Evolutionary conservation across 2,329 filamentous ascomycete genomes (phyloP), one percentile per base, ranked within the genome.

Genomic region (Xylaria digitata): DNA sequence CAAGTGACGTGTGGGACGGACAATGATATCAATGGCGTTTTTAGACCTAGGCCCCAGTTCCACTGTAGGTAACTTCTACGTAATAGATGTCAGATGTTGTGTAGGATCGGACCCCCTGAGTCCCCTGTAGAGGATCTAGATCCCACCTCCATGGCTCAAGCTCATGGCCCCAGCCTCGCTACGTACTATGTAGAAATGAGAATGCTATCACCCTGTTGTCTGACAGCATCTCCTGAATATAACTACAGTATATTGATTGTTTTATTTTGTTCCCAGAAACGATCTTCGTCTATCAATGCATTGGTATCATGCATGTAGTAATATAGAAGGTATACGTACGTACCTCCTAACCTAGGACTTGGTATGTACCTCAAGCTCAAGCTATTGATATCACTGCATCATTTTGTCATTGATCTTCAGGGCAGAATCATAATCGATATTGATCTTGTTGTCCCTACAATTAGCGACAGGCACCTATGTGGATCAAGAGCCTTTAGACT

Each of bases 11-110:
- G 52, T 40, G 46, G 37, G 26, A 62, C 19, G 23, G 49, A 30
- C 40, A 55, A 68, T 68, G 66, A 66, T 68, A 68, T 68, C 66
- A 68, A 68, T 32, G 63, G 66, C 66, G 63, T 48, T 49, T 52
- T 42, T 23, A 57, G 43, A 26, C 42, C 11, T 21, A 52, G 43
- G 26, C 26, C 54, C 32, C 11, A 26, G 30, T 46, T 34, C 63
- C 15, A 55, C n/a, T 26, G 26, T 26, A 26, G 26, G 26, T 26
- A 26, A 26, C 46, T 32, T 40, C 62, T 63, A 62, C 65, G 61
- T 65, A 65, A 56, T 67, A 11, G 65, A 60, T 52, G 46, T 55
- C 63, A 53, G 52, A 21, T 30, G 37, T 43, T 30, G 52, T 32
- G 30, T 40, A 21, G 37, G 37, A 42, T 26, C 23, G 37, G 21